Conservation (phyloP, 192 early-diverging fungal genomes). For the Mortierella antarctica region DNA sequence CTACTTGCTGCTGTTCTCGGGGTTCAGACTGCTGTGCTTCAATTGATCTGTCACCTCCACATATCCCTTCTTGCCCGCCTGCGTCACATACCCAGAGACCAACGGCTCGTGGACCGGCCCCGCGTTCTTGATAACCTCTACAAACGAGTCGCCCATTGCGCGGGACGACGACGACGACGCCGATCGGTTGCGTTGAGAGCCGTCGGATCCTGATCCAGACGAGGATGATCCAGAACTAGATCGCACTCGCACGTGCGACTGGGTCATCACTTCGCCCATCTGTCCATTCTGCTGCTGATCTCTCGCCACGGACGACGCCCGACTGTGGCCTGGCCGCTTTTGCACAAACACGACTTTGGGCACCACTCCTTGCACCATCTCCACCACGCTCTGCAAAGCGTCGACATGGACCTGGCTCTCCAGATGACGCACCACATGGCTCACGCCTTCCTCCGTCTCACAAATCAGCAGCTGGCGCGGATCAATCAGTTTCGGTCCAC, state of each 20-base stretch:
- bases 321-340: slow-evolving; percentile 33
- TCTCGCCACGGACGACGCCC: slow-evolving; percentile 16
- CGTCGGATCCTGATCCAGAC: slow-evolving; percentile 24
- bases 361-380: slow-evolving; percentile 55
- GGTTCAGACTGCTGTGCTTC: slow-evolving; percentile 31
- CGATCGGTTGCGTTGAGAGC: background rate
- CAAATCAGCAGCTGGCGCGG: slow-evolving; percentile 75
- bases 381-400: slow-evolving; percentile 50
- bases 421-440: slow-evolving; percentile 77
- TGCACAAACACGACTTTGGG: slow-evolving; percentile 49
- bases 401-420: slow-evolving; percentile 76
- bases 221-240: slow-evolving; percentile 26
- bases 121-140: slow-evolving; percentile 29
- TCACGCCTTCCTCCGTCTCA: slow-evolving; percentile 71
- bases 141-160: slow-evolving; percentile 46
- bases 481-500: slow-evolving; percentile 61
- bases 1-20: slow-evolving; percentile 19
- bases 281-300: background rate
- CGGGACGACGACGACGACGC: slow-evolving; percentile 1
- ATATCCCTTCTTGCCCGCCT: slow-evolving; percentile 50
- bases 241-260: slow-evolving; percentile 31
- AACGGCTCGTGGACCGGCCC: slow-evolving; percentile 8
- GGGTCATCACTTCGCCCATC: slow-evolving; percentile 36
- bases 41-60: slow-evolving; percentile 45
- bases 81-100: slow-evolving; percentile 48